These are phyloP conservation scores for Peniophora sp. DNA, from an alignment of 1,284 basidiomycete genomes.

Conservation along the genomic window DNA sequence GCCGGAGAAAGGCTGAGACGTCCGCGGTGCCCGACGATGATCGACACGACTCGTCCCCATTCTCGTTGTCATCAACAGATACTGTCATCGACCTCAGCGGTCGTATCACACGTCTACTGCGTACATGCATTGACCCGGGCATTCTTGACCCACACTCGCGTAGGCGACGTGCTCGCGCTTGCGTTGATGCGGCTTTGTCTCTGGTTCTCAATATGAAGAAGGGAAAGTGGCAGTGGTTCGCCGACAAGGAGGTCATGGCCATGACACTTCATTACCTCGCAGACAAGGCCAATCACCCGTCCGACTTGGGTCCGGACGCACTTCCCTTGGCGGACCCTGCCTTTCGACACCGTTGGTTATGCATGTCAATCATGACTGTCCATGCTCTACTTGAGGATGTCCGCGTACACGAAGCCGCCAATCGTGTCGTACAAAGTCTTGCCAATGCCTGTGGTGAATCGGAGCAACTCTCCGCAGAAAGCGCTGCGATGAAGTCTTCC, in stretches of 20 bases:
- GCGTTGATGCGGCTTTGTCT: neutral
- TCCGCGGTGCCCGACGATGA: neutral
- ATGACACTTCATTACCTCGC: neutral
- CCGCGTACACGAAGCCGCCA: neutral
- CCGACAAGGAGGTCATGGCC: neutral
- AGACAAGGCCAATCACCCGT: neutral
- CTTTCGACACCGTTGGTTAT: neutral
- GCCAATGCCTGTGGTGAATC: neutral
- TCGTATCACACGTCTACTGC: constrained; percentile 7
- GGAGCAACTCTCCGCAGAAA: neutral
- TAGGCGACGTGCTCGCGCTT: neutral
- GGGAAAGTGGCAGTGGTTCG: constrained; percentile 1
- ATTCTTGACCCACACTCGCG: neutral
- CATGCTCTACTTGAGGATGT: neutral
- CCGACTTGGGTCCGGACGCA: neutral
- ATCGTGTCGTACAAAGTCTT: neutral
- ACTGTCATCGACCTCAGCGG: constrained; percentile 6
- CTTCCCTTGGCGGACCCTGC: neutral
- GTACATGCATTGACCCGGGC: constrained; percentile 8
- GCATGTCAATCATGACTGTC: neutral
- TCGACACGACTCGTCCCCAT: neutral
- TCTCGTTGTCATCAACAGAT: neutral
- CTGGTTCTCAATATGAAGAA: neutral
- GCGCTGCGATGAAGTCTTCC: neutral
- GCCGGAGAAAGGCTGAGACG: neutral